Percentiles rank a stretch among this genome's conserved stretches.
phyloP scores from a whole-genome alignment of 129 eudicot species.

The Ambrosia artemisiifolia region DNA sequence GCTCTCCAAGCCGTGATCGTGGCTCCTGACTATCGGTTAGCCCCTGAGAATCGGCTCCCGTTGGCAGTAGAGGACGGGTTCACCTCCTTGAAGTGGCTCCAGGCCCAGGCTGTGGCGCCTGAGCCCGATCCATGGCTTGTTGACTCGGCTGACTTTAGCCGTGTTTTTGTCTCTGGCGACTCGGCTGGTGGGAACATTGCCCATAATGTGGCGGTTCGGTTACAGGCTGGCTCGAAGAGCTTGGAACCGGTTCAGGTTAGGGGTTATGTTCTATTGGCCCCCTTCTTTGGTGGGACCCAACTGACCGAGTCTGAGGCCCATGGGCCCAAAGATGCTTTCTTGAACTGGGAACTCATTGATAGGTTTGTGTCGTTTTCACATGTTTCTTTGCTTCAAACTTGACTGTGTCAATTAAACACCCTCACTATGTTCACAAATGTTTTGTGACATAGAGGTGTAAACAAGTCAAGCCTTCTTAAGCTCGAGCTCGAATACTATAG shows the following conservation, averaged over 20 bases:
- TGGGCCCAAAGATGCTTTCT: conserved; percentile 75
- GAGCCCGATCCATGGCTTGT: conserved; percentile 59
- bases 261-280: conserved; percentile 72
- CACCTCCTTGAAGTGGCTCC: conserved; percentile 68
- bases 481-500: not conserved
- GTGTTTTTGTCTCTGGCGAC: conserved; percentile 68
- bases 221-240: conserved; percentile 49
- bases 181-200: conserved; percentile 87
- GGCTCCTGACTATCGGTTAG: conserved; percentile 74
- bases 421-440: no score
- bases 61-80: conserved; percentile 71
- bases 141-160: conserved; percentile 53
- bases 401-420: not conserved
- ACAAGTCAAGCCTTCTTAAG: not conserved
- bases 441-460: not conserved
- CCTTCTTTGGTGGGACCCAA: conserved; percentile 73
- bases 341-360: conserved; percentile 74
- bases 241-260: conserved; percentile 56
- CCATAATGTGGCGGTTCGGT: conserved; percentile 63
- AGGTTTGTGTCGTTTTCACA: conserved; percentile 33
- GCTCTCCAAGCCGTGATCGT: conserved; percentile 61
- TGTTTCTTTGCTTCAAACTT: not conserved
- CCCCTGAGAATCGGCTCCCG: conserved; percentile 70
- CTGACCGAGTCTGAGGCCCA: conserved; percentile 60
- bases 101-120: conserved; percentile 42